These are phyloP conservation scores for Sugiyamaella sp. DNA, from an alignment of 1,139 yeast species.

Conservation along the genomic window DNA sequence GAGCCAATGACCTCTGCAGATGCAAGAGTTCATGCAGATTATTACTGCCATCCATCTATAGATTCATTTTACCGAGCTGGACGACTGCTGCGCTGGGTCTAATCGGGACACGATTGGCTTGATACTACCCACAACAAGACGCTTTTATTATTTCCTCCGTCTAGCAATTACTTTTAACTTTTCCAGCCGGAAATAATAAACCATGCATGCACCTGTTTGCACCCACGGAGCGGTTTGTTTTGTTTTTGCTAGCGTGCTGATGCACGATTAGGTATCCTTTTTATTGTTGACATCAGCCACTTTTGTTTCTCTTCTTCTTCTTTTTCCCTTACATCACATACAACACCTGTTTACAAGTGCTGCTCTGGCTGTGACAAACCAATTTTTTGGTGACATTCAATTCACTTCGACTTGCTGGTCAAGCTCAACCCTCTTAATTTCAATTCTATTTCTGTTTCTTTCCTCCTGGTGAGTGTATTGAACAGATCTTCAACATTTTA, in stretches of 20 bases:
- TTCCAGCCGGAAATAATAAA: neutral
- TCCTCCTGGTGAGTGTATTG: conserved; percentile 35
- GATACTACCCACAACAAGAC: neutral
- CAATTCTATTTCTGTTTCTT: conserved; percentile 22
- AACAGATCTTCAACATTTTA: conserved; percentile 11
- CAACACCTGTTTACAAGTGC: conserved; percentile 19
- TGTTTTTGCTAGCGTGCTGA: conserved; percentile 5
- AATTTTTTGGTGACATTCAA: conserved; percentile 14
- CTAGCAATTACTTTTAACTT: neutral
- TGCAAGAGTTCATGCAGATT: neutral
- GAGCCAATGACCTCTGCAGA: neutral
- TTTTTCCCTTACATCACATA: conserved; percentile 14
- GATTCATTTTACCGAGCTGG: neutral
- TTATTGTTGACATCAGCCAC: conserved; percentile 20
- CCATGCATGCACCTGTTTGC: conserved; percentile 2
- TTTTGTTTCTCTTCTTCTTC: conserved; percentile 19
- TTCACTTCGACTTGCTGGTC: conserved; percentile 35
- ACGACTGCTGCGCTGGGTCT: neutral
- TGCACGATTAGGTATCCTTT: conserved; percentile 17
- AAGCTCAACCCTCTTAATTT: conserved; percentile 26
- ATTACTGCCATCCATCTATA: neutral
- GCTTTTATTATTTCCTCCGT: neutral
- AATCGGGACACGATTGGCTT: neutral
- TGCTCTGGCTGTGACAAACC: conserved; percentile 8
- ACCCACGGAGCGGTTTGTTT: conserved; percentile 2